These are phyloP conservation scores for Trypethelium eluteriae DNA, from an alignment of 495 filamentous ascomycete genomes.

Conservation along the genomic window DNA sequence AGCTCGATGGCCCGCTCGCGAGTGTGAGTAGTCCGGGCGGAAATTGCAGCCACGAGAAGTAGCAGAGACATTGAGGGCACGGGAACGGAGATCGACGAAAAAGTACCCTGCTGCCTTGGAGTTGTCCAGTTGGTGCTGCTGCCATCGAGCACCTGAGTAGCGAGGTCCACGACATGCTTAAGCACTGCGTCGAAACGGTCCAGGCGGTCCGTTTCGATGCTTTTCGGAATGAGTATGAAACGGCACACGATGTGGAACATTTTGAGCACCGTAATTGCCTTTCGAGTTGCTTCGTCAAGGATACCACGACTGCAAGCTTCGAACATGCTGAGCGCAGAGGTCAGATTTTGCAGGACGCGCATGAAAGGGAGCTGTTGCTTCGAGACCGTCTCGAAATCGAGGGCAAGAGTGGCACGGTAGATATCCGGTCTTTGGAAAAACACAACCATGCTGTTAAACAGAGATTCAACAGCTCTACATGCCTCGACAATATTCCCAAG, in stretches of 20 bases:
- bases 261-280: not conserved
- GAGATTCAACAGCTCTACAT: not conserved
- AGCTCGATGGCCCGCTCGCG: slow-evolving; percentile 51
- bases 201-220: not conserved
- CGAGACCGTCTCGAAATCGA: slow-evolving; percentile 1
- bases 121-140: not conserved
- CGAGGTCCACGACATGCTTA: slow-evolving; percentile 3
- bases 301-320: not conserved
- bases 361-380: not conserved
- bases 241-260: slow-evolving; percentile 3
- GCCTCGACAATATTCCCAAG: not conserved
- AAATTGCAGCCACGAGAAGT: not conserved
- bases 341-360: not conserved
- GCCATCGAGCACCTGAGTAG: not conserved
- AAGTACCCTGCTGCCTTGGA: not conserved
- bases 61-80: not conserved
- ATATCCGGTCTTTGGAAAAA: not conserved
- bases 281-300: not conserved
- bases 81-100: not conserved
- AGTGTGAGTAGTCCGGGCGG: slow-evolving; percentile 42
- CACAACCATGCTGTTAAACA: not conserved
- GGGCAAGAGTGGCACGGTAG: not conserved
- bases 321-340: not conserved
- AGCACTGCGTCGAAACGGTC: not conserved
- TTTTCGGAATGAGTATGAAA: not conserved